Percentiles rank a stretch among this genome's conserved stretches.
phyloP scores from a whole-genome alignment of 1,284 basidiomycete species.

The Sporisorium exsertum region DNA sequence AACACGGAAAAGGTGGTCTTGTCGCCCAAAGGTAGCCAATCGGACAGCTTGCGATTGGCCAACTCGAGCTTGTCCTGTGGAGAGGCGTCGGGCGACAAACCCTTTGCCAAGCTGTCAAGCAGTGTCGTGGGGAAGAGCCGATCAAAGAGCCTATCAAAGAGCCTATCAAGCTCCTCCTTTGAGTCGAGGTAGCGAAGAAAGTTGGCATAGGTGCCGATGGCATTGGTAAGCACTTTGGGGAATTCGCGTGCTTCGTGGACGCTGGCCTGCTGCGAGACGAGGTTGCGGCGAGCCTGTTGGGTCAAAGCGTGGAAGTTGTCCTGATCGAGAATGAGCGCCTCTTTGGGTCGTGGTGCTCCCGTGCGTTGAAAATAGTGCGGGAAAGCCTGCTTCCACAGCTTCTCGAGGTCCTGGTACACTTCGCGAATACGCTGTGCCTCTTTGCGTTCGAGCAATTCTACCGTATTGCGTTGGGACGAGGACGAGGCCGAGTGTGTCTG shows the following conservation, averaged over 20 bases:
- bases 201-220: slow-evolving; percentile 22
- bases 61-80: slow-evolving; percentile 44
- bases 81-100: slow-evolving; percentile 16
- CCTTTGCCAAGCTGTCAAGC: slow-evolving; percentile 24
- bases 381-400: slow-evolving; percentile 40
- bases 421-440: slow-evolving; percentile 14
- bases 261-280: slow-evolving; percentile 41
- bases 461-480: neutral
- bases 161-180: slow-evolving; percentile 18
- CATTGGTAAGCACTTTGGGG: slow-evolving; percentile 25
- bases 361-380: slow-evolving; percentile 29
- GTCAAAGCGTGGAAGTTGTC: slow-evolving; percentile 19
- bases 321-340: slow-evolving; percentile 3
- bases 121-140: slow-evolving; percentile 20
- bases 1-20: slow-evolving; percentile 16
- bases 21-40: slow-evolving; percentile 27
- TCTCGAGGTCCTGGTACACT: slow-evolving; percentile 27
- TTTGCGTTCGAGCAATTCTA: slow-evolving; percentile 5
- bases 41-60: slow-evolving; percentile 28
- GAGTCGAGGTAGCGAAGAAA: slow-evolving; percentile 7
- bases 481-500: neutral
- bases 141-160: slow-evolving; percentile 39
- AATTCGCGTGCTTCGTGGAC: slow-evolving; percentile 27
- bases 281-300: slow-evolving; percentile 34
- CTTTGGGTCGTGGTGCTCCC: slow-evolving; percentile 1